These are phyloP conservation scores for Aspergillus hiratsukae DNA, from an alignment of 2,329 filamentous ascomycete species.

Conservation along the genomic window DNA sequence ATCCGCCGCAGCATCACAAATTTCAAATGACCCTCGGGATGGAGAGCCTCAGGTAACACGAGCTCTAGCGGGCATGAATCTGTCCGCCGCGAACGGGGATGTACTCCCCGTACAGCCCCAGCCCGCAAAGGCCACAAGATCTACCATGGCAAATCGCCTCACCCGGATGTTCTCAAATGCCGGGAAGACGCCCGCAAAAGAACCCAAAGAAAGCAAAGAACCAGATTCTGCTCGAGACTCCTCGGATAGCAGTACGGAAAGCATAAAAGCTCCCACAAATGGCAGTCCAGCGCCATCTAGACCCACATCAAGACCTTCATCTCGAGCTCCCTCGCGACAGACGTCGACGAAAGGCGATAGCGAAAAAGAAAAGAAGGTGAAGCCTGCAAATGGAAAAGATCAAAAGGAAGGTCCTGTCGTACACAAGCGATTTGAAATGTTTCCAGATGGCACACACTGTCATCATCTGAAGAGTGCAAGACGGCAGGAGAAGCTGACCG, in stretches of 20 bases:
- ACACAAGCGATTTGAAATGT: constrained; percentile 53
- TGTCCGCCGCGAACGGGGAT: constrained; percentile 35
- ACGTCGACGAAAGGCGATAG: constrained; percentile 29
- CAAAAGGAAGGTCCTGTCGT: constrained; percentile 29
- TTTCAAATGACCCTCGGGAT: constrained; percentile 36
- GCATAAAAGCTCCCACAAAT: constrained; percentile 29
- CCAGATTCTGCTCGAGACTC: constrained; percentile 30
- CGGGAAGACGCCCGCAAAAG: constrained; percentile 31
- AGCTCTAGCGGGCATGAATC: constrained; percentile 41
- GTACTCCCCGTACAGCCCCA: constrained; percentile 26
- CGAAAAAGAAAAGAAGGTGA: constrained; percentile 25
- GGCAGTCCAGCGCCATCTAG: constrained; percentile 26
- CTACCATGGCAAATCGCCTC: constrained; percentile 42
- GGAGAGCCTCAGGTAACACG: constrained; percentile 41
- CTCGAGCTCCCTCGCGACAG: constrained; percentile 31
- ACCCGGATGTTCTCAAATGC: constrained; percentile 45
- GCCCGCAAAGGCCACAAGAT: constrained; percentile 31
- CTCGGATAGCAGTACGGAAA: constrained; percentile 37
- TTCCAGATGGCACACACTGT: constrained; percentile 68
- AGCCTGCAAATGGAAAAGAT: constrained; percentile 25
- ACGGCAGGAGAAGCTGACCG: constrained; percentile 88
- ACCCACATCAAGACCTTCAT: constrained; percentile 26
- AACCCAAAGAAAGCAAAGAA: constrained; percentile 10
- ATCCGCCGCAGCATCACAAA: constrained; percentile 37
- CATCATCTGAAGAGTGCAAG: constrained; percentile 86